Evolutionary conservation across 2,329 filamentous ascomycete genomes (phyloP), one percentile per base, ranked within the genome.

Genomic region (Coniella vitis): DNA sequence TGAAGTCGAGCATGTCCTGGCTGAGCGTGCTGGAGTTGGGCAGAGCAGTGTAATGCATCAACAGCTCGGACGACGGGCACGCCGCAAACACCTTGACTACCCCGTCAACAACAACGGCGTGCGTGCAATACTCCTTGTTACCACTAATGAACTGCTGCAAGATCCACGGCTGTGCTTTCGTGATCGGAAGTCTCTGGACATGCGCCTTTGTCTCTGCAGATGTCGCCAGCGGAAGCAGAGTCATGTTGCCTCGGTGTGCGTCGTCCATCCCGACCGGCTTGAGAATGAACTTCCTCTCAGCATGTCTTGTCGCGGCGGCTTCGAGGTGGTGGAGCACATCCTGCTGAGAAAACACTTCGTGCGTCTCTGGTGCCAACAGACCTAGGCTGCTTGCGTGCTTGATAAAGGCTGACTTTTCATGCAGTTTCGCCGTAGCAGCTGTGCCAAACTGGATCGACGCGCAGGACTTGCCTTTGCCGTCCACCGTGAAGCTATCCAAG

Each of bases 101-200:
- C 1, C 85, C 85, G 0, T 70, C 65, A n/a, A 89, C 70, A 4
- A 90, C 67, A 3, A 90, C 69, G 0, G 84, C 68, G 56, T 90
- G 85, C 0, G 86, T 87, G 63, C 83, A 86, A 60, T 82, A 89
- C 61, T 89, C 84, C 0, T 72, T 69, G 1, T 78, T 75, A 0
- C 74, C 71, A 0, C 58, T 50, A 53, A 86, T 77, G 61, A 76
- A 87, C 59, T 88, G 79, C 59, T 90, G 84, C 20, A 89, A 61
- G 51, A 88, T 72, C 74, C 81, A 87, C 0, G 83, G 77, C 2
- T 70, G 68, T 0, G 72, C 60, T 12, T 69, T 63, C 2, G 77
- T 78, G 37, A 84, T 77, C 1, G 61, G 67, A 13, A 89, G 69
- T 14, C 68, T 64, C 13, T 70, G 69, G 21, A 87, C 62, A 55